phyloP scores from a whole-genome alignment of 345 rosid species.

The Eutrema yunnanense region DNA sequence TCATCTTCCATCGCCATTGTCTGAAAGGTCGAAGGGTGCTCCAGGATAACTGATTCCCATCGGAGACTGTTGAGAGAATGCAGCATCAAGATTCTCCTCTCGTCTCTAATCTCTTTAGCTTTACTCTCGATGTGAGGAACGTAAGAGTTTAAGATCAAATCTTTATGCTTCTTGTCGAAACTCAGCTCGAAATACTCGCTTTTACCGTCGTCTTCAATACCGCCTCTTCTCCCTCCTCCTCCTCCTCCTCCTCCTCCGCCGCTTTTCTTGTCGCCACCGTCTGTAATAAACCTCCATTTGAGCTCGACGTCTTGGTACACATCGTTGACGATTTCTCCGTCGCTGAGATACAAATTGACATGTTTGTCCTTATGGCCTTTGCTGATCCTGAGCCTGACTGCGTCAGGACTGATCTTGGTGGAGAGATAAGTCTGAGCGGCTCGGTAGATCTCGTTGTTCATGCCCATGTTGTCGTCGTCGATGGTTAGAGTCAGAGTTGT shows the following conservation, averaged over 20 bases:
- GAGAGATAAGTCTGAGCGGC: slow-evolving; percentile 48
- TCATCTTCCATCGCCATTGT: slow-evolving; percentile 56
- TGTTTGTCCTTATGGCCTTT: slow-evolving; percentile 44
- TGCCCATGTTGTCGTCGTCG: slow-evolving; percentile 39
- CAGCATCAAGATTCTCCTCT: slow-evolving; percentile 43
- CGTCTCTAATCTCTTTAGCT: slow-evolving; percentile 27
- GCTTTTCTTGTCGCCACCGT: slow-evolving; percentile 13
- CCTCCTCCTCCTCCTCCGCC: slow-evolving; percentile 10
- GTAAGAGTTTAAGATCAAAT: slow-evolving; percentile 39
- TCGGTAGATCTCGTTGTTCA: slow-evolving; percentile 43
- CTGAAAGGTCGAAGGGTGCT: slow-evolving; percentile 67
- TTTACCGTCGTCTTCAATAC: slow-evolving; percentile 8
- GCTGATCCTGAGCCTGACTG: slow-evolving; percentile 39
- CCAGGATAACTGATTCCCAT: slow-evolving; percentile 56
- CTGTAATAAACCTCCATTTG: slow-evolving; percentile 37
- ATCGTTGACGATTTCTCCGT: slow-evolving; percentile 45
- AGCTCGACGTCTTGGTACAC: slow-evolving; percentile 38
- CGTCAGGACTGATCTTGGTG: slow-evolving; percentile 48
- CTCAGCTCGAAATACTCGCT: slow-evolving; percentile 40
- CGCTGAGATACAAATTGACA: slow-evolving; percentile 41
- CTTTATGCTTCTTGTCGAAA: slow-evolving; percentile 46
- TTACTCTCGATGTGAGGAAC: slow-evolving; percentile 34
- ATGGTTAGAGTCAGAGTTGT: slow-evolving; percentile 37
- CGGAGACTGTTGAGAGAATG: slow-evolving; percentile 32
- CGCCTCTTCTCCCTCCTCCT: slow-evolving; percentile 5